Evolutionary conservation across 805 yeast species (phyloP).

Genomic region (Suhomyces xylopsoci): DNA sequence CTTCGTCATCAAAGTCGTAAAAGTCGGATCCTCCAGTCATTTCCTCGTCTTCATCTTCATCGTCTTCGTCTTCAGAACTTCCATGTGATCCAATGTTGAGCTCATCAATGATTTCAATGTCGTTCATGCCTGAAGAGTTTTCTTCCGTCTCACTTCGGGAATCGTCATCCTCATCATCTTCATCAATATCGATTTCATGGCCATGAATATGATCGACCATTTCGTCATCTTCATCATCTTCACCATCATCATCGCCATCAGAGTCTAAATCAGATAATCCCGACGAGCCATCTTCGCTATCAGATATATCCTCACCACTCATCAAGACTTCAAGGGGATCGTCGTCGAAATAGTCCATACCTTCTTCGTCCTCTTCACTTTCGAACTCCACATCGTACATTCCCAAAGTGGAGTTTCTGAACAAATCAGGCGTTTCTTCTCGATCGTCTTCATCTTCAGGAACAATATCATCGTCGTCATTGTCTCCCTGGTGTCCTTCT

Average conservation of each 20-base stretch:
- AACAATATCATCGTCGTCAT: slow-evolving; percentile 36
- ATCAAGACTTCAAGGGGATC: slow-evolving; percentile 39
- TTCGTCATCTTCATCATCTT: slow-evolving; percentile 3
- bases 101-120: slow-evolving; percentile 35
- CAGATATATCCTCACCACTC: slow-evolving; percentile 30
- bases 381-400: slow-evolving; percentile 86
- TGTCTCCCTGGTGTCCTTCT: slow-evolving; percentile 49
- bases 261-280: slow-evolving; percentile 25
- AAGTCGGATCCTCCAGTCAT: slow-evolving; percentile 7
- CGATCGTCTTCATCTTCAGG: slow-evolving; percentile 49
- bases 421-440: slow-evolving; percentile 79
- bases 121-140: slow-evolving; percentile 15
- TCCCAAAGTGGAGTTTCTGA: slow-evolving; percentile 86
- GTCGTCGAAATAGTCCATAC: slow-evolving; percentile 39
- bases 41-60: slow-evolving; percentile 9
- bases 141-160: background rate
- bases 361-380: slow-evolving; percentile 55
- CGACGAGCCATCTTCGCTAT: slow-evolving; percentile 21
- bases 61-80: slow-evolving; percentile 28
- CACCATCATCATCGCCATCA: slow-evolving; percentile 18
- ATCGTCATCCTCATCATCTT: slow-evolving; percentile 33
- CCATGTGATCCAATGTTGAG: slow-evolving; percentile 28
- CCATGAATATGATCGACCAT: slow-evolving; percentile 10
- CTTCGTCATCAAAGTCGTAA: slow-evolving; percentile 21
- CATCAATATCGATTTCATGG: slow-evolving; percentile 21